Percentiles rank a stretch among this genome's conserved stretches.
Evolutionary conservation across 129 eudicot species (phyloP).

Genomic region (Kitagawia praeruptora): DNA sequence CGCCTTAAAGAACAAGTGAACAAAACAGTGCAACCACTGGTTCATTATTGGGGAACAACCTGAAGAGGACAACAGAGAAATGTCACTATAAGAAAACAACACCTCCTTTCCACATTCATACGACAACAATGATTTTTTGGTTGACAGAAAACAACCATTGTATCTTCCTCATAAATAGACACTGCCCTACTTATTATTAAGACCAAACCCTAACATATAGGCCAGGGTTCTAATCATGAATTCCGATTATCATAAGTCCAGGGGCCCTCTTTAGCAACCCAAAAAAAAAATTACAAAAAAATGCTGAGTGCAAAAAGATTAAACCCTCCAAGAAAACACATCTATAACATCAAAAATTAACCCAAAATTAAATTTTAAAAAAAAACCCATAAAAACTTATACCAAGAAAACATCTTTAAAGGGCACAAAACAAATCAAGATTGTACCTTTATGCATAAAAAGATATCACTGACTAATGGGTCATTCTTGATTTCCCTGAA

Average conservation of each 20-base stretch:
- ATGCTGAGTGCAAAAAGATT: neutral
- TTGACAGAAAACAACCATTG: neutral
- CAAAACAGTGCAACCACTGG: neutral
- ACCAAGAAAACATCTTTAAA: conserved; percentile 1
- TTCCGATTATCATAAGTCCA: neutral
- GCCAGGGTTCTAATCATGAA: neutral
- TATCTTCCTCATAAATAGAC: neutral
- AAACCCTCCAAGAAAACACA: neutral
- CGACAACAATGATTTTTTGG: conserved; percentile 13
- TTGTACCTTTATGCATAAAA: conserved; percentile 30
- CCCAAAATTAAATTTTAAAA: neutral
- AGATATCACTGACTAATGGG: conserved; percentile 4
- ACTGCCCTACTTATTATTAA: neutral
- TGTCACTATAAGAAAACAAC: conserved; percentile 11
- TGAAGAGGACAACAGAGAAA: conserved; percentile 13
- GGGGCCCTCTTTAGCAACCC: neutral
- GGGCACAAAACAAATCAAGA: conserved; percentile 12
- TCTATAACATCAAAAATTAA: neutral
- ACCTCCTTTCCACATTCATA: neutral
- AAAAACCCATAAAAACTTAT: neutral
- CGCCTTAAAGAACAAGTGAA: neutral
- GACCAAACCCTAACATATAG: neutral
- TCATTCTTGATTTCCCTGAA: neutral
- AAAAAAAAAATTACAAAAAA: neutral
- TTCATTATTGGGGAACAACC: neutral